These are phyloP conservation scores for Myxozyma neotropica DNA, from an alignment of 805 yeast species.

Conservation along the genomic window DNA sequence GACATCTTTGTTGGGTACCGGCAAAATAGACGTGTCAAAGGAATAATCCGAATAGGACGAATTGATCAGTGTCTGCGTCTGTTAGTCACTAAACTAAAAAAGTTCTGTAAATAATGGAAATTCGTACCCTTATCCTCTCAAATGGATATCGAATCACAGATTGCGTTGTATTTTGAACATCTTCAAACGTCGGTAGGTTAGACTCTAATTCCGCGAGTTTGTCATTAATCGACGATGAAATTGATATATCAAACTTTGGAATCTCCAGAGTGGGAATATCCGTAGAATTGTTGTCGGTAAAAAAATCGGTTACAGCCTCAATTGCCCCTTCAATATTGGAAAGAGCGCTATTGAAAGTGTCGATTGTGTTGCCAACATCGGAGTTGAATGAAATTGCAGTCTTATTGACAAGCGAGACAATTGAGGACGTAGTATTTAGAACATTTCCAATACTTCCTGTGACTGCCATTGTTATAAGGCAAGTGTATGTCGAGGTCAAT, in stretches of 20 bases:
- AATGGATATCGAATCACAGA: constrained; percentile 63
- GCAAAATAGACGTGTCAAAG: constrained; percentile 44
- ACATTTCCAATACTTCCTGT: constrained; percentile 75
- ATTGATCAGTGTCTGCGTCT: constrained; percentile 7
- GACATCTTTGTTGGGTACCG: constrained; percentile 47
- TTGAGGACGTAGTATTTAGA: constrained; percentile 66
- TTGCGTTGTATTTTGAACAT: constrained; percentile 62
- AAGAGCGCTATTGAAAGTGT: constrained; percentile 58
- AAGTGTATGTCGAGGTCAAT: constrained; percentile 82
- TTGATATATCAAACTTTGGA: constrained; percentile 61
- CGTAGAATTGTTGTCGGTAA: constrained; percentile 50
- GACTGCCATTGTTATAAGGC: constrained; percentile 73
- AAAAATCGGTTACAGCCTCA: constrained; percentile 57
- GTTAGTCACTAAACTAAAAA: background rate
- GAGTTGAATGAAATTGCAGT: constrained; percentile 58
- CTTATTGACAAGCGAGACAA: constrained; percentile 62
- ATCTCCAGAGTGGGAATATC: constrained; percentile 41
- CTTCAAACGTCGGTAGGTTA: constrained; percentile 65
- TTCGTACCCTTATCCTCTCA: constrained; percentile 43
- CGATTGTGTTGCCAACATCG: constrained; percentile 68
- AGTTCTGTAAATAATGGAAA: background rate
- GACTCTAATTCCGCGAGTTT: constrained; percentile 56
- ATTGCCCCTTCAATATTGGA: constrained; percentile 58
- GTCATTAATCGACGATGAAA: constrained; percentile 65
- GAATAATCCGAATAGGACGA: constrained; percentile 27